These are phyloP conservation scores for Heterococcus sp. DNA, from an alignment of 108 stramenopile genomes.

Conservation along the genomic window DNA sequence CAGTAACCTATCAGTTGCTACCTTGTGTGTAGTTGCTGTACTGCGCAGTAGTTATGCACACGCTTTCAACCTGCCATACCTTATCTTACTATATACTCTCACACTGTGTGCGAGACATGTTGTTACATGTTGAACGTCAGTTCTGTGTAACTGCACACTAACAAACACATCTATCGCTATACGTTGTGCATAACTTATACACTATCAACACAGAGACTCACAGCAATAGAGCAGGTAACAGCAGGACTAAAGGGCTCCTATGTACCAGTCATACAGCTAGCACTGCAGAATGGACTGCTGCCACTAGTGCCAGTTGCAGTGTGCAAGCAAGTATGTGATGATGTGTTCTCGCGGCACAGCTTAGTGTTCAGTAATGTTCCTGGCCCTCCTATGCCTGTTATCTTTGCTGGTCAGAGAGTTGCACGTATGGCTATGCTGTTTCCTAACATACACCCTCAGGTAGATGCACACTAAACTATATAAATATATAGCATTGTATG, in stretches of 20 bases:
- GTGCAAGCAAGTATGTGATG: background rate
- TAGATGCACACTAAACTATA: background rate
- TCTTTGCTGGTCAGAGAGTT: background rate
- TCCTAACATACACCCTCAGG: background rate
- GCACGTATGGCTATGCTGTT: background rate
- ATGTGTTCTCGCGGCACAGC: slow-evolving; percentile 13
- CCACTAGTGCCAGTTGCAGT: background rate
- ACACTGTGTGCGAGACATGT: no score
- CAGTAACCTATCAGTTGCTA: no score
- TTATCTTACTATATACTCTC: no score
- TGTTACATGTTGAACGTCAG: no score
- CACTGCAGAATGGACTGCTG: slow-evolving; percentile 12
- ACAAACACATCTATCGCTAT: no score
- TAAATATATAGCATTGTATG: background rate
- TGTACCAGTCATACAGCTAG: slow-evolving; percentile 1
- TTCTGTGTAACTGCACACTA: no score
- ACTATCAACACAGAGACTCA: background rate
- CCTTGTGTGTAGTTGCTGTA: no score
- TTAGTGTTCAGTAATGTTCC: slow-evolving; percentile 34
- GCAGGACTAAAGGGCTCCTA: background rate
- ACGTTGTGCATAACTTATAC: no score
- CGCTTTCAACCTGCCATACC: no score
- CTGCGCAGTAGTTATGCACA: no score
- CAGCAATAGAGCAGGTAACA: background rate
- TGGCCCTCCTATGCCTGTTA: slow-evolving; percentile 1